Conservation (phyloP, 2,329 filamentous ascomycete species). For the Fusarium protoensiforme region DNA sequence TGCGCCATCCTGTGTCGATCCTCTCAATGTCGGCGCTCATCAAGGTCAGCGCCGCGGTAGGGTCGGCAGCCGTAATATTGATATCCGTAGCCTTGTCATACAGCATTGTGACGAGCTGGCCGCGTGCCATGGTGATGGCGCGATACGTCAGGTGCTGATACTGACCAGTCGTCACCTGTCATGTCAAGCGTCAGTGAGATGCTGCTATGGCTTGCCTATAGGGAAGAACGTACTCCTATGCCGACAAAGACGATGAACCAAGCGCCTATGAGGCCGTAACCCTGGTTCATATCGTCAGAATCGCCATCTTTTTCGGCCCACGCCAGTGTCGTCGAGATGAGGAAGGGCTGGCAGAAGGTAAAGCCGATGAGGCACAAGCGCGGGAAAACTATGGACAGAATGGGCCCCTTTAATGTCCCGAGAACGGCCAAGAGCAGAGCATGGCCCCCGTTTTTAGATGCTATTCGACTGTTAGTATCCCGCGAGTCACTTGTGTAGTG, state of each 20-base stretch:
- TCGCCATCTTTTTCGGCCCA: constrained; percentile 9
- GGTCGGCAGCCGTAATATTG: constrained; percentile 45
- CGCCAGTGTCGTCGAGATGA: constrained; percentile 23
- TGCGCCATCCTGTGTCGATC: constrained; percentile 49
- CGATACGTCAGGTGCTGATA: constrained; percentile 41
- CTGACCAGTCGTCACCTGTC: constrained; percentile 17
- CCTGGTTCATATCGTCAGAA: constrained; percentile 19
- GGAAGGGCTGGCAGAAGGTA: constrained; percentile 34
- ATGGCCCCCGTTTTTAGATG: constrained; percentile 1
- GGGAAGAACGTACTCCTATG: neutral
- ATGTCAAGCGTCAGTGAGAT: neutral
- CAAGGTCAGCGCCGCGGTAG: constrained; percentile 53
- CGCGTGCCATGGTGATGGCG: constrained; percentile 45
- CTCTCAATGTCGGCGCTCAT: constrained; percentile 59
- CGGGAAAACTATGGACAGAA: constrained; percentile 19
- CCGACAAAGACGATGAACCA: constrained; percentile 33
- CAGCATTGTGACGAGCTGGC: constrained; percentile 41
- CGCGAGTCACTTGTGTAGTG: neutral
- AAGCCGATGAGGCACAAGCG: constrained; percentile 33
- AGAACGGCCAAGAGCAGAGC: constrained; percentile 14
- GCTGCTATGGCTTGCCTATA: rapidly evolving
- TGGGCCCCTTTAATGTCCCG: constrained; percentile 13
- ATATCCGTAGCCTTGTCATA: constrained; percentile 44
- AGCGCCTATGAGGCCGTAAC: constrained; percentile 34
- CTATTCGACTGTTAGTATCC: constrained; percentile 5